Evolutionary conservation across 306 rosid species (phyloP), one percentile per base, ranked within the genome.

Genomic region (Ochetophila trinervis): DNA sequence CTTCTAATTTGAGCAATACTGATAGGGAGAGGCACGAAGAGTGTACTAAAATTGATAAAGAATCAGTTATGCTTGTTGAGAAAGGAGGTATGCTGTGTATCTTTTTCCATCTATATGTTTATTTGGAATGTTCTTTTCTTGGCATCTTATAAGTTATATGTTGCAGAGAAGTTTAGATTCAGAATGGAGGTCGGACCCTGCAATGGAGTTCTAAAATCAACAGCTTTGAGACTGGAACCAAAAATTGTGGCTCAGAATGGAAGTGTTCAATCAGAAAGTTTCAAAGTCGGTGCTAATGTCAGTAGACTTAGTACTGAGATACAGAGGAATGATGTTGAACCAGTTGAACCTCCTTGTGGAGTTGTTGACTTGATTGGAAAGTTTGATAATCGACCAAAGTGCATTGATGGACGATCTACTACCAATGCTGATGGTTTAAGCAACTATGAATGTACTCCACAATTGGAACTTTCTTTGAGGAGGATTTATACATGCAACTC

Each of bases 301-400:
- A 55, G 32, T 27, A 4, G 32, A 27, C 32, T 27, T 4, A 27
- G 56, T 66, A 51, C 60, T 61, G 68, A 79, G 72, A 79, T 73
- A 64, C 57, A 32, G 45, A 70, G n/a, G 70, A 22, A 69, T 70
- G 27, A 53, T 66, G 60, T 74, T 74, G 79, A 78, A 68, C 55
- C 34, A 20, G 47, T 16, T 57, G 83, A 86, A 70, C 82, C 80
- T n/a, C 75, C 74, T 36, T n/a, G 62, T 30, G 83, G 81, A 66
- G 92, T 80, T 56, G 77, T 86, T 69, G 90, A 87, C 79, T 79
- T 90, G 76, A 86, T 90, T 69, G 84, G 90, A 23, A 69, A 75
- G 53, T 80, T 90, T 73, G 80, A 75, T 52, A 67, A 69, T 73
- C 42, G 62, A 49, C 76, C 84, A 1, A 78, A 57, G 60, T 75